These are phyloP conservation scores for Rhodomyrtus tomentosa DNA, from an alignment of 345 rosid genomes.

Conservation along the genomic window DNA sequence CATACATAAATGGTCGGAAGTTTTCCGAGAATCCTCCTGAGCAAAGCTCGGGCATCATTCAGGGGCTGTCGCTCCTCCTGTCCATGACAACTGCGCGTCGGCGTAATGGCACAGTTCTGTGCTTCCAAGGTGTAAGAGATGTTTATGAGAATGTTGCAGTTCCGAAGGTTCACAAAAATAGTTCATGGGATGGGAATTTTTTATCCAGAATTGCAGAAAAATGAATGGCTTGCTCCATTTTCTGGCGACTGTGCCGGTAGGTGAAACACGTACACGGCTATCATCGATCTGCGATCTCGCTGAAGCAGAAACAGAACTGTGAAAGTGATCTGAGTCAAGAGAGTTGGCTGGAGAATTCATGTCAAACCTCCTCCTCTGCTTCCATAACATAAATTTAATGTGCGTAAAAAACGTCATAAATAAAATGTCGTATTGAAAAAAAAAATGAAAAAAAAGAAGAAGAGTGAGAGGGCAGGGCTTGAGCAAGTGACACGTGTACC, in stretches of 20 bases:
- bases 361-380: background rate
- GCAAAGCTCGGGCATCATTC: background rate
- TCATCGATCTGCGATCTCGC: background rate
- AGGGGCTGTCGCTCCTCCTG: background rate
- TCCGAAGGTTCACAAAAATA: background rate
- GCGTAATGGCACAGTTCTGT: background rate
- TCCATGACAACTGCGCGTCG: background rate
- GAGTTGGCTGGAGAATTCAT: background rate
- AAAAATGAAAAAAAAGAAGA: no score
- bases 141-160: background rate
- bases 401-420: background rate
- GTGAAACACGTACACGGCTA: background rate
- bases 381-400: background rate
- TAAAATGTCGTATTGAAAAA: background rate
- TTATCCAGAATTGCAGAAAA: background rate
- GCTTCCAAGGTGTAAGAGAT: background rate
- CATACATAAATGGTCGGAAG: background rate
- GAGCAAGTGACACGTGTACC: background rate
- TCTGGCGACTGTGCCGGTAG: background rate
- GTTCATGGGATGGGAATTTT: background rate
- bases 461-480: background rate
- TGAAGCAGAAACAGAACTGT: background rate
- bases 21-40: background rate
- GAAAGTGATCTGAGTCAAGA: background rate
- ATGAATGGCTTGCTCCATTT: background rate